phyloP scores from a whole-genome alignment of 805 yeast genomes.

The Metschnikowia bowlesiae region DNA sequence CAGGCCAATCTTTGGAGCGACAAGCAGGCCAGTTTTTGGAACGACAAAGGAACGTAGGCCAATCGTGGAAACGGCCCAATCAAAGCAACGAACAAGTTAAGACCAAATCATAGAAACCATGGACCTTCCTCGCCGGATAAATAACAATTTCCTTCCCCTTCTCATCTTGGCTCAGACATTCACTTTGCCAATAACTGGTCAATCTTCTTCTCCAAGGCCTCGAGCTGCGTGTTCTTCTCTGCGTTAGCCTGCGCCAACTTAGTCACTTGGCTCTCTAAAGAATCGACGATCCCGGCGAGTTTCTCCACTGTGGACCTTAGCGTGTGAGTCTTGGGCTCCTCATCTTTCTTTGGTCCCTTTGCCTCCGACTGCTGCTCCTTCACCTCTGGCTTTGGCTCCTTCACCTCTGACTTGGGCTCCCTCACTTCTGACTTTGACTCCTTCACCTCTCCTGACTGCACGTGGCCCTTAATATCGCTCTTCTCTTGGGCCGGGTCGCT shows the following conservation, averaged over 20 bases:
- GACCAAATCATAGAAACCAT: no score
- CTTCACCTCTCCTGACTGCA: not conserved
- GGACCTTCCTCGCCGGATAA: not conserved
- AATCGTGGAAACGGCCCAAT: no score
- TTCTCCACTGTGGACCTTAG: conserved; percentile 69
- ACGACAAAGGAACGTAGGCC: no score
- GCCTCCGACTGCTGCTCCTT: not conserved
- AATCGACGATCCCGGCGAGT: conserved; percentile 52
- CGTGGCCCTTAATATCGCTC: no score
- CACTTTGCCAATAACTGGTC: conserved; percentile 36
- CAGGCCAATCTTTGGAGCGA: no score
- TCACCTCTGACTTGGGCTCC: not conserved
- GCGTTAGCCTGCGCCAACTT: conserved; percentile 48
- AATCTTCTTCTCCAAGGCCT: conserved; percentile 55
- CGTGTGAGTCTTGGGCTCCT: conserved; percentile 36
- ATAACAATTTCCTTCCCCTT: not conserved
- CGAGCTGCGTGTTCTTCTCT: conserved; percentile 63
- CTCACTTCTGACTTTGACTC: conserved; percentile 1
- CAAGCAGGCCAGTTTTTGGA: no score
- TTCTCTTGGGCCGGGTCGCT: not conserved
- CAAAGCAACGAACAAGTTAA: no score
- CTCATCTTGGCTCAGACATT: not conserved
- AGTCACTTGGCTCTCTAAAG: conserved; percentile 53
- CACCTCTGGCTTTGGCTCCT: not conserved
- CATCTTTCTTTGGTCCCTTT: conserved; percentile 9